Conservation (phyloP, 2,329 filamentous ascomycete species). For the Diaporthe sp. region DNA sequence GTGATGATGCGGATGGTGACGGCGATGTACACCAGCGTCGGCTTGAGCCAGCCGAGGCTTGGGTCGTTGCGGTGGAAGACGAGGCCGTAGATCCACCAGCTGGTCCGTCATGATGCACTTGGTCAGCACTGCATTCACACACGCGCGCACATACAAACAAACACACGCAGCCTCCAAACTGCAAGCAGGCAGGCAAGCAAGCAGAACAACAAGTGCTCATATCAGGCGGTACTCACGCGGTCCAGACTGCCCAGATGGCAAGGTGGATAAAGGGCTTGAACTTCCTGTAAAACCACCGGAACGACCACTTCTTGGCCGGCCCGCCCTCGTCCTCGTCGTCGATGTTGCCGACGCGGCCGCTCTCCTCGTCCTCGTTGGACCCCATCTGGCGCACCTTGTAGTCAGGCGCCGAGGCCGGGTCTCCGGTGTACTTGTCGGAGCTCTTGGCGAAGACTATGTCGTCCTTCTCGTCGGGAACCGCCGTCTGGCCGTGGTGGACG, state of each 20-base stretch:
- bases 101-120: conserved; percentile 49
- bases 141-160: not conserved
- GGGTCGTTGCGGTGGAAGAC: conserved; percentile 79
- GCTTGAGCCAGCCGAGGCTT: conserved; percentile 81
- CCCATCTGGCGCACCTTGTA: conserved; percentile 48
- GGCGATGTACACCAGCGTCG: conserved; percentile 84
- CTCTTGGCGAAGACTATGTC: conserved; percentile 64
- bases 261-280: conserved; percentile 62
- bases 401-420: conserved; percentile 51
- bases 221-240: conserved; percentile 49
- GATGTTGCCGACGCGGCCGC: conserved; percentile 59
- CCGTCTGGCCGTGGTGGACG: conserved; percentile 56
- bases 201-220: conserved; percentile 29
- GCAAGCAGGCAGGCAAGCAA: conserved; percentile 36
- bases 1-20: conserved; percentile 82
- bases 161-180: too few relatives aligned
- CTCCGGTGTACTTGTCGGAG: conserved; percentile 50
- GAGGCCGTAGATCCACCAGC: conserved; percentile 84
- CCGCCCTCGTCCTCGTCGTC: conserved; percentile 46
- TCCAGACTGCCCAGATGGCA: conserved; percentile 56
- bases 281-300: conserved; percentile 56
- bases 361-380: conserved; percentile 38
- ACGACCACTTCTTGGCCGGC: conserved; percentile 48
- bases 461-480: conserved; percentile 53
- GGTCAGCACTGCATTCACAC: conserved; percentile 37